These are phyloP conservation scores for Nicotiana attenuata DNA, from an alignment of 257 asterid species.

Conservation along the genomic window DNA sequence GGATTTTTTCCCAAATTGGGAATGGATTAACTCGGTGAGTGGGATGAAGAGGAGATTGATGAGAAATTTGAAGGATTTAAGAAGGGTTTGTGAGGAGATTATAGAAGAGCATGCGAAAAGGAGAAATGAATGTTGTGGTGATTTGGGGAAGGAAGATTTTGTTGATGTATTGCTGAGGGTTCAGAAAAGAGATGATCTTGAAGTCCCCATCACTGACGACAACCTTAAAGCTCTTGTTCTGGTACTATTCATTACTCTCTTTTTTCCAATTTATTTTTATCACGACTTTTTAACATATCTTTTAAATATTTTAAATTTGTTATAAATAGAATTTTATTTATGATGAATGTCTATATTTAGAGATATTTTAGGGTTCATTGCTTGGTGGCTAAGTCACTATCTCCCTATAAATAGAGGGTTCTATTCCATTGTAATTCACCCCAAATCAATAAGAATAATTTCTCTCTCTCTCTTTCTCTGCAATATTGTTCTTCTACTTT, in stretches of 20 bases:
- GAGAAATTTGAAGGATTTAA: slow-evolving; percentile 30
- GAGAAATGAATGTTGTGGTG: neutral
- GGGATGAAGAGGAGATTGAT: slow-evolving; percentile 32
- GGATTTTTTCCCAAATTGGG: slow-evolving; percentile 33
- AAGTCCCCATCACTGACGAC: slow-evolving; percentile 35
- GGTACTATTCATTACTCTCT: slow-evolving; percentile 4
- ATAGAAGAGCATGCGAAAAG: slow-evolving; percentile 20
- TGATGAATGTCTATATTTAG: too few species aligned
- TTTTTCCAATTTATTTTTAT: too few species aligned
- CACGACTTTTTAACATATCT: too few species aligned
- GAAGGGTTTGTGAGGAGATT: slow-evolving; percentile 31
- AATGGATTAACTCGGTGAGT: slow-evolving; percentile 30
- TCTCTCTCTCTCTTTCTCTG: too few species aligned
- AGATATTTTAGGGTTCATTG: too few species aligned
- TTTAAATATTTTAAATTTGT: too few species aligned
- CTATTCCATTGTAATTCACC: too few species aligned
- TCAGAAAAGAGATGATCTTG: slow-evolving; percentile 28
- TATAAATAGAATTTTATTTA: too few species aligned
- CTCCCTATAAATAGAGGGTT: too few species aligned
- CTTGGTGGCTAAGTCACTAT: too few species aligned
- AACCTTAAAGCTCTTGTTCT: slow-evolving; percentile 41
- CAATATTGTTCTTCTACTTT: too few species aligned
- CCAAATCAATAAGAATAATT: too few species aligned
- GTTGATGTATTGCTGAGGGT: slow-evolving; percentile 34
- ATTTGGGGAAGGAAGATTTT: slow-evolving; percentile 19